These are phyloP conservation scores for Capsicum pubescens DNA, from an alignment of 257 asterid species.

Conservation along the genomic window DNA sequence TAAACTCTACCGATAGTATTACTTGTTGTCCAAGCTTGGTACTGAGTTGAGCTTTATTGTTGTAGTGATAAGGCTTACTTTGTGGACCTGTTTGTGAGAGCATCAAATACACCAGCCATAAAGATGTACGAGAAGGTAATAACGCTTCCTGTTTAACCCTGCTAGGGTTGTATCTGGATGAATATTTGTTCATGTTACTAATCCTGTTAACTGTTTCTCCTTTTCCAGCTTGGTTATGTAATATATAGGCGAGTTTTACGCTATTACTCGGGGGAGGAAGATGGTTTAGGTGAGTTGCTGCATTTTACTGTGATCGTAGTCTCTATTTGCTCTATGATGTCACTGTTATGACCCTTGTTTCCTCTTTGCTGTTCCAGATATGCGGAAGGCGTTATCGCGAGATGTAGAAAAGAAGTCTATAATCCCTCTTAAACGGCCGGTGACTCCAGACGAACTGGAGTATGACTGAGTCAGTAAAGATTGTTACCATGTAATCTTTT, in stretches of 20 bases:
- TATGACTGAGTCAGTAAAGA: conserved; percentile 58
- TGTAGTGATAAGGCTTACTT: conserved; percentile 87
- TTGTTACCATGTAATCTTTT: background rate
- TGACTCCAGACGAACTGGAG: conserved; percentile 95
- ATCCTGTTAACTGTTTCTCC: background rate
- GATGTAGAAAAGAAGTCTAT: conserved; percentile 88
- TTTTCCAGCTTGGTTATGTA: conserved; percentile 79
- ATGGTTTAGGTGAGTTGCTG: conserved; percentile 80
- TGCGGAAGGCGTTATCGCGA: conserved; percentile 95
- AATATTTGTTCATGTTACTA: background rate
- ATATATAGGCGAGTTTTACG: conserved; percentile 92
- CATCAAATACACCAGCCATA: conserved; percentile 95
- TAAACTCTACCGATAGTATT: background rate
- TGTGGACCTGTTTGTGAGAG: conserved; percentile 97
- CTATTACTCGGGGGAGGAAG: conserved; percentile 97
- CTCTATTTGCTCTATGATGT: background rate
- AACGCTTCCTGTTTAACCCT: background rate
- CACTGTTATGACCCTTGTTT: conserved; percentile 8
- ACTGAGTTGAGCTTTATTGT: conserved; percentile 27
- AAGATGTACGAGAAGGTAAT: conserved; percentile 99
- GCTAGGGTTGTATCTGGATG: background rate
- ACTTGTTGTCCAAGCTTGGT: background rate
- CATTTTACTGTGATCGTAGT: background rate
- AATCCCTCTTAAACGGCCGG: conserved; percentile 85
- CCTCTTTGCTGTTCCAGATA: conserved; percentile 53